Conservation (phyloP, 257 asterid genomes). For the Phtheirospermum japonicum region DNA sequence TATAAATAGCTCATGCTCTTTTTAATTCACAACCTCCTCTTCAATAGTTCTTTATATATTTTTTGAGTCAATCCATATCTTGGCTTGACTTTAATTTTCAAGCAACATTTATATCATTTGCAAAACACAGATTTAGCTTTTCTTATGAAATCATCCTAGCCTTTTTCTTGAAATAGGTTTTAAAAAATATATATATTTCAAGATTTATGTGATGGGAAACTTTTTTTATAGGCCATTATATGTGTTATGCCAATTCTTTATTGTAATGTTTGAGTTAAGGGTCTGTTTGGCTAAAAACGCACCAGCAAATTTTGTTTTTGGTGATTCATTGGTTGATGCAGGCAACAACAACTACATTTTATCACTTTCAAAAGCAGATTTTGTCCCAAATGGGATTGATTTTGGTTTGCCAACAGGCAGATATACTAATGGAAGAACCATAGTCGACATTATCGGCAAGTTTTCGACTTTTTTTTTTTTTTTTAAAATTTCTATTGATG, state of each 20-base stretch:
- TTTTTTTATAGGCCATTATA: not conserved
- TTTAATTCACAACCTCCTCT: not conserved
- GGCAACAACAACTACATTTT: conserved; percentile 74
- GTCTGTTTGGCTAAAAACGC: conserved; percentile 25
- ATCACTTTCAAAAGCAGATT: conserved; percentile 71
- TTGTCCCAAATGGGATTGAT: conserved; percentile 69
- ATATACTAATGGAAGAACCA: conserved; percentile 75
- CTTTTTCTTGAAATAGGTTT: not conserved
- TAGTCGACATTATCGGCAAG: conserved; percentile 72
- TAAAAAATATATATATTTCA: no score
- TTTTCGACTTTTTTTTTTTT: not conserved
- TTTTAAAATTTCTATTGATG: not conserved
- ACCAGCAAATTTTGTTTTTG: conserved; percentile 64
- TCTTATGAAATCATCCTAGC: no score
- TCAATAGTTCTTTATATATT: not conserved
- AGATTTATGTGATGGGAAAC: conserved; percentile 32
- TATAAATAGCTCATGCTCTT: conserved; percentile 18
- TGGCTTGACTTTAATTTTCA: not conserved
- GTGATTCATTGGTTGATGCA: conserved; percentile 77
- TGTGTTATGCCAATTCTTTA: conserved; percentile 22
- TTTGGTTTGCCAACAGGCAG: conserved; percentile 74
- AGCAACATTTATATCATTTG: not conserved
- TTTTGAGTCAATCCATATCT: not conserved
- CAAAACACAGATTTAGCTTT: not conserved
- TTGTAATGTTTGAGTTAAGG: conserved; percentile 21